Evolutionary conservation across 192 early-diverging fungal genomes (phyloP).

Genomic region (Coemansia sp.): DNA sequence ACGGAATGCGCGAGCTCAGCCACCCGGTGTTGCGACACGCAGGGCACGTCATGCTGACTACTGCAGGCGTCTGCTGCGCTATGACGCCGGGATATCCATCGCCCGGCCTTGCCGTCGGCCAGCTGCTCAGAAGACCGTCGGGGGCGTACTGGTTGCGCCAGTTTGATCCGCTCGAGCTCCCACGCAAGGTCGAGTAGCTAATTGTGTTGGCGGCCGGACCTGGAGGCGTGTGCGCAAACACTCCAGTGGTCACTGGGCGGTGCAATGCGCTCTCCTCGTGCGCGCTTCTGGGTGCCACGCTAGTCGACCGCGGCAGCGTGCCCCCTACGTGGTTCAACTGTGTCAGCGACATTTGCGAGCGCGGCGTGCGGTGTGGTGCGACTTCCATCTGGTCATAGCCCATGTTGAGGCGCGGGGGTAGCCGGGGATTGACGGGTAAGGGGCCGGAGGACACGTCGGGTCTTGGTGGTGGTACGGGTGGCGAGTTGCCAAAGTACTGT

Average conservation of each 20-base stretch:
- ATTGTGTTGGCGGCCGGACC: neutral
- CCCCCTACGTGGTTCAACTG: slow-evolving; percentile 1
- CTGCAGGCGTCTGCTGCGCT: too few species aligned
- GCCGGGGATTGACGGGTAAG: slow-evolving; percentile 15
- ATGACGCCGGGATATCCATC: slow-evolving; percentile 1
- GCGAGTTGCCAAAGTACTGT: slow-evolving; percentile 10
- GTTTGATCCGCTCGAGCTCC: slow-evolving; percentile 6
- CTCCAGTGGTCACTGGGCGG: slow-evolving; percentile 1
- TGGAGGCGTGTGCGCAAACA: slow-evolving; percentile 1
- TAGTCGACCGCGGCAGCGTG: neutral
- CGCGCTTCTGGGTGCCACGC: too few species aligned
- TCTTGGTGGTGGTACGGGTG: slow-evolving; percentile 16
- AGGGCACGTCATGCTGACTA: neutral
- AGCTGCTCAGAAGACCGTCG: neutral
- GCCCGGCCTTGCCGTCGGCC: neutral
- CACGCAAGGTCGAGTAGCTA: slow-evolving; percentile 20
- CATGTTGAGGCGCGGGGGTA: slow-evolving; percentile 14
- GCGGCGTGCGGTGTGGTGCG: slow-evolving; percentile 20
- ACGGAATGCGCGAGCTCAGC: neutral
- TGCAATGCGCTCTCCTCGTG: neutral
- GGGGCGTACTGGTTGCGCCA: neutral
- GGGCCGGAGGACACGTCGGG: slow-evolving; percentile 22
- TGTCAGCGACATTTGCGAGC: slow-evolving; percentile 11
- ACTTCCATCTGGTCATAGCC: slow-evolving; percentile 37
- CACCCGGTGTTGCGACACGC: neutral